phyloP scores from a whole-genome alignment of 1,284 basidiomycete species.

The Ceratobasidium sp. region DNA sequence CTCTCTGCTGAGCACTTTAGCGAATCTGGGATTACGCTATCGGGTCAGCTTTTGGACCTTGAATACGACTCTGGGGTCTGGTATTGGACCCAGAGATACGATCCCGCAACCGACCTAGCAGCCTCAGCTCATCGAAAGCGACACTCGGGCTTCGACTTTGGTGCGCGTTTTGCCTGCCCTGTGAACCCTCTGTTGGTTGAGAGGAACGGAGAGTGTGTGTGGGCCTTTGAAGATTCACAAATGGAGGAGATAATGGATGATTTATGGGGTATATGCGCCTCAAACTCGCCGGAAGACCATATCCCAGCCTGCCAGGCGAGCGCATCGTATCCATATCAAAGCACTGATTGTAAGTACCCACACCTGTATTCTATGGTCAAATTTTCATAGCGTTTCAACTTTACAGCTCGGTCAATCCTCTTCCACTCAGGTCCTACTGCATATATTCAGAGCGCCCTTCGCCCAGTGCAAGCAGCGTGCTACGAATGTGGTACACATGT shows the following conservation, averaged over 20 bases:
- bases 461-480: neutral
- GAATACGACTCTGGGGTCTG: constrained; percentile 15
- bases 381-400: too few species aligned
- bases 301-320: neutral
- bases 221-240: neutral
- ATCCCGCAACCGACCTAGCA: neutral
- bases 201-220: constrained; percentile 1
- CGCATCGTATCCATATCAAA: neutral
- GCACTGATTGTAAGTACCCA: neutral
- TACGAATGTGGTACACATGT: neutral
- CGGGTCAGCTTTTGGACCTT: constrained; percentile 15
- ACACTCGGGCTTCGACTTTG: neutral
- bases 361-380: too few species aligned
- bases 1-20: neutral
- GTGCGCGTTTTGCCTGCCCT: neutral
- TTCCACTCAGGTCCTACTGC: neutral
- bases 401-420: neutral
- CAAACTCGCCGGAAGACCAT: neutral
- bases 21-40: neutral
- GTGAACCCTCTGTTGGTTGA: constrained; percentile 1
- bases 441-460: neutral
- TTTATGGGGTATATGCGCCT: constrained; percentile 7
- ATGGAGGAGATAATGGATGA: neutral
- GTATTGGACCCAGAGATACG: constrained; percentile 27
- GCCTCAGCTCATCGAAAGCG: neutral